Evolutionary conservation across 1,284 basidiomycete species (phyloP).

Genomic region (Termitomyces sp.): DNA sequence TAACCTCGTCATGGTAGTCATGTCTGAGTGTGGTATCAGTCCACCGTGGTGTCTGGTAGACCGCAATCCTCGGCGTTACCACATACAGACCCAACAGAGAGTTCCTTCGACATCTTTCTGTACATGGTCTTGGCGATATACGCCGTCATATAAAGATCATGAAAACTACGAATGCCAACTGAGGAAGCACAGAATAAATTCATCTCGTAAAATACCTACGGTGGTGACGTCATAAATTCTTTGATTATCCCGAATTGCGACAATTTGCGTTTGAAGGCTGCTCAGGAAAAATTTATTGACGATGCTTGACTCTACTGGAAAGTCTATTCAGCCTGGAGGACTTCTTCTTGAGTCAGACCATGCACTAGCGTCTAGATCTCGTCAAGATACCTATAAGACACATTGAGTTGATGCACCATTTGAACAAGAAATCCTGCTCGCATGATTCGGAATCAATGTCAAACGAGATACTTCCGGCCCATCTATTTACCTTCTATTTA

Average conservation of each 20-base stretch:
- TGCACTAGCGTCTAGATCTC: background rate
- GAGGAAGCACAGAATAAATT: too few species aligned
- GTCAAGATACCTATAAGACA: background rate
- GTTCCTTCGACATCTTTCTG: too few species aligned
- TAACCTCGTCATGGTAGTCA: too few species aligned
- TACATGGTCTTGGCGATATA: background rate
- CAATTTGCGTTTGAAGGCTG: background rate
- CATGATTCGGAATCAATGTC: too few species aligned
- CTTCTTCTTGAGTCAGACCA: background rate
- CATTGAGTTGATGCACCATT: too few species aligned
- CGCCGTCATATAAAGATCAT: background rate
- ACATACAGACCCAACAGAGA: background rate
- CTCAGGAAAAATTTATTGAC: background rate
- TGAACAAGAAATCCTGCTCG: too few species aligned
- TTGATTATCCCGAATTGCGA: background rate
- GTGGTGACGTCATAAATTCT: background rate
- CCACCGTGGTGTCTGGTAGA: too few species aligned
- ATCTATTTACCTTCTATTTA: too few species aligned
- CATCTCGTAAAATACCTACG: background rate
- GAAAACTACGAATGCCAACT: too few species aligned
- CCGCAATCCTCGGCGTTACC: too few species aligned
- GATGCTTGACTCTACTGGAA: background rate
- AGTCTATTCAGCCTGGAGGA: background rate
- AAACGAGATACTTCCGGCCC: too few species aligned
- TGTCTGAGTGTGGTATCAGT: too few species aligned